Conservation (phyloP, 139 green algal genomes). For the Chlamydomonas schloesseri region DNA sequence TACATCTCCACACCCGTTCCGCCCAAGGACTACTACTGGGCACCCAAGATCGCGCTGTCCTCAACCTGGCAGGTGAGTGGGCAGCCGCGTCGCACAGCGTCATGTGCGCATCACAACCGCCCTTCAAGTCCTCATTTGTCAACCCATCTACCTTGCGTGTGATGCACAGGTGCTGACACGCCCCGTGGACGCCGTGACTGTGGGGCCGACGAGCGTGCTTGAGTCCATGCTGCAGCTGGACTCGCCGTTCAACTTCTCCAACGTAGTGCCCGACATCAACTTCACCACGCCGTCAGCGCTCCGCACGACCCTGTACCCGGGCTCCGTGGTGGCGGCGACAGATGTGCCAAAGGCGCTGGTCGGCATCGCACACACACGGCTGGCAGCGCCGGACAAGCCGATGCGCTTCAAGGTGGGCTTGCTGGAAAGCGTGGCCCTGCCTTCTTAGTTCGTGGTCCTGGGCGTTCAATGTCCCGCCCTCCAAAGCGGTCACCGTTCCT, state of each 20-base stretch:
- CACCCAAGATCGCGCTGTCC: constrained; percentile 10
- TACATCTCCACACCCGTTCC: neutral
- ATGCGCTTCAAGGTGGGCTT: neutral
- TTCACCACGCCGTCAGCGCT: neutral
- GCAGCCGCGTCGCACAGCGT: too few relatives aligned
- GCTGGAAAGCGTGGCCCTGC: too few relatives aligned
- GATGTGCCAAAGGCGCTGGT: neutral
- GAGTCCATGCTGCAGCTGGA: neutral
- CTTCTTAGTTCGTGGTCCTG: too few relatives aligned
- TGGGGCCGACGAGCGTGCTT: neutral
- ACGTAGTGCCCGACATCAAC: neutral
- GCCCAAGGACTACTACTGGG: neutral
- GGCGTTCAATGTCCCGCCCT: too few relatives aligned
- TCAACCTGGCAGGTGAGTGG: neutral
- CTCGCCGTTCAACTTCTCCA: neutral
- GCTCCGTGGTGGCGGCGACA: too few relatives aligned
- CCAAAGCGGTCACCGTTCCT: too few relatives aligned
- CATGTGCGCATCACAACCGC: too few relatives aligned
- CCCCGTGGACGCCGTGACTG: neutral
- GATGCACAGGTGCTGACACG: constrained; percentile 5
- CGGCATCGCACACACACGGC: neutral
- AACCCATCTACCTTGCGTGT: too few relatives aligned
- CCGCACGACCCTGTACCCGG: neutral
- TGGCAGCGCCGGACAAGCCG: neutral
- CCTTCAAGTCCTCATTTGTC: too few relatives aligned